Conservation (phyloP, 179 eudicot species). For the Beta lomatogona region DNA sequence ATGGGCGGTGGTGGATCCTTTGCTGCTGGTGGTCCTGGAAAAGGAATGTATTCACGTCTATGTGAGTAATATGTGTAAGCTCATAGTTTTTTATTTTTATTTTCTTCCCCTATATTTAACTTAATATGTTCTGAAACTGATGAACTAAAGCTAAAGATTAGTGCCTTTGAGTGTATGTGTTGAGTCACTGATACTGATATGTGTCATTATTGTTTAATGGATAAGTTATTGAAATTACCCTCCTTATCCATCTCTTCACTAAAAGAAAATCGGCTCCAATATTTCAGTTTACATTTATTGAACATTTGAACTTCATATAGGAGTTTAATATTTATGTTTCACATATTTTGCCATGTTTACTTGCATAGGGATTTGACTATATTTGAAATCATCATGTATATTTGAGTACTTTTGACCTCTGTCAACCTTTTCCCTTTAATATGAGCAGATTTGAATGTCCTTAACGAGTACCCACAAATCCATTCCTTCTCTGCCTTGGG, state of each 20-base stretch:
- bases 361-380: neutral
- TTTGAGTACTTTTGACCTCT: neutral
- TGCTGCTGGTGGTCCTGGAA: conserved; percentile 99
- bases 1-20: conserved; percentile 99
- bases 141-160: neutral
- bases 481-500: conserved; percentile 87
- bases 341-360: neutral
- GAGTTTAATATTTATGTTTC: neutral
- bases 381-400: neutral
- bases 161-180: neutral
- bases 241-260: neutral
- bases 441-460: conserved; percentile 74
- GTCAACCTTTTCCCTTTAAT: conserved; percentile 4
- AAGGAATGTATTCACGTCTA: conserved; percentile 95
- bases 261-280: neutral
- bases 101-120: neutral
- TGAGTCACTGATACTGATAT: neutral
- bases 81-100: neutral
- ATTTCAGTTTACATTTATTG: neutral
- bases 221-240: neutral
- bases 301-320: neutral
- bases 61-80: conserved; percentile 52
- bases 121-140: neutral
- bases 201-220: neutral
- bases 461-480: conserved; percentile 68